Conservation (phyloP, 148 eudicot species). For the Mesembryanthemum crystallinum region DNA sequence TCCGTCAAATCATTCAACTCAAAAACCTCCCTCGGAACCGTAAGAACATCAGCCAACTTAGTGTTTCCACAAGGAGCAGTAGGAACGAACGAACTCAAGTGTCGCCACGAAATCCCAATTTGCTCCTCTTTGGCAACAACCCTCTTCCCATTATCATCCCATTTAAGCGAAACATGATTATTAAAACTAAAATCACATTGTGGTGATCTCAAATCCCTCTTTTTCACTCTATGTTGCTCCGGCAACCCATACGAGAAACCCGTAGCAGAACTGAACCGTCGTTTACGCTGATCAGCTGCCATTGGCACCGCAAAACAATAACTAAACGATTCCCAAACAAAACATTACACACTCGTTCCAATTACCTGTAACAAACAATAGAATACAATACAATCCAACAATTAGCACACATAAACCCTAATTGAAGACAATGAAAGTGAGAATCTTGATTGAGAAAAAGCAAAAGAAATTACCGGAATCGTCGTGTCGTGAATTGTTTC, state of each 20-base stretch:
- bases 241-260: constrained; percentile 36
- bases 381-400: not conserved
- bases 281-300: constrained; percentile 89
- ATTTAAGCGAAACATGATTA: constrained; percentile 60
- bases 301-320: constrained; percentile 44
- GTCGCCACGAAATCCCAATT: constrained; percentile 60
- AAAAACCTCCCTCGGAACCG: constrained; percentile 67
- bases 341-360: constrained; percentile 13
- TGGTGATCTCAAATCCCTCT: constrained; percentile 42
- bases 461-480: not conserved
- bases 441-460: constrained; percentile 2
- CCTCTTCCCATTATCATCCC: constrained; percentile 72
- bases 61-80: constrained; percentile 35
- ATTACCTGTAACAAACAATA: not conserved
- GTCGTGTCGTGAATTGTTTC: too few relatives aligned
- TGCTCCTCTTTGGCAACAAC: constrained; percentile 82
- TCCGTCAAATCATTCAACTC: constrained; percentile 53
- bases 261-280: constrained; percentile 41
- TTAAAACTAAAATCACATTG: constrained; percentile 43
- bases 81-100: constrained; percentile 47
- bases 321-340: constrained; percentile 27
- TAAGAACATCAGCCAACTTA: constrained; percentile 61
- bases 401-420: not conserved
- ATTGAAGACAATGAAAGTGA: not conserved
- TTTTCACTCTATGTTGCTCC: constrained; percentile 49